These are phyloP conservation scores for Excoecaria cochinchinensis DNA, from an alignment of 345 rosid genomes.

Conservation along the genomic window DNA sequence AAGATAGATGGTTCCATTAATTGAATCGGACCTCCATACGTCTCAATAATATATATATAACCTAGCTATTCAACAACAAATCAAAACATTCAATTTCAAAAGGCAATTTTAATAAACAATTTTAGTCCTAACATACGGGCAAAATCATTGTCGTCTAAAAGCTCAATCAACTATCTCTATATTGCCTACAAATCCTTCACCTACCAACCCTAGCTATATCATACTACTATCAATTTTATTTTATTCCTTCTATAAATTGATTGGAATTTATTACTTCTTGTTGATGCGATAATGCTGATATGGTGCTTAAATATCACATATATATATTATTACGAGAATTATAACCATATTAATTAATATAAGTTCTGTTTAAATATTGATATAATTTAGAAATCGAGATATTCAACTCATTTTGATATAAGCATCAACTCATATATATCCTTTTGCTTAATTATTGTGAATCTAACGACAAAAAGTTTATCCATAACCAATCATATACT, in stretches of 20 bases:
- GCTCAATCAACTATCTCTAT: constrained; percentile 22
- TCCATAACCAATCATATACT: constrained; percentile 25
- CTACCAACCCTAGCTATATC: constrained; percentile 26
- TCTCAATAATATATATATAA: constrained; percentile 3
- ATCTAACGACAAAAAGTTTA: constrained; percentile 14
- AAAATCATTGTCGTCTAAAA: constrained; percentile 43
- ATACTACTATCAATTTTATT: no score
- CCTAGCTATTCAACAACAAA: constrained; percentile 22
- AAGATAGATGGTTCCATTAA: constrained; percentile 19
- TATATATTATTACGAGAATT: no score
- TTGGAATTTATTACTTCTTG: no score
- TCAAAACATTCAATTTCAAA: constrained; percentile 20
- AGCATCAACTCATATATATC: background rate
- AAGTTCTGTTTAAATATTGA: no score
- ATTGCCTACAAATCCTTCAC: constrained; percentile 17
- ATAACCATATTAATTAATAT: no score
- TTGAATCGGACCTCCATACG: constrained; percentile 30
- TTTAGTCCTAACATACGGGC: constrained; percentile 21
- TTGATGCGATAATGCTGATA: no score
- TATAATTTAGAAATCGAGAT: no score
- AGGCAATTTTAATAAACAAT: constrained; percentile 8
- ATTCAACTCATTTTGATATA: no score
- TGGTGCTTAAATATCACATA: no score
- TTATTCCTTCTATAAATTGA: no score
- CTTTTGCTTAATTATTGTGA: constrained; percentile 22